Conservation (phyloP, 371 early-diverging fungal genomes). For the Apophysomyces variabilis region DNA sequence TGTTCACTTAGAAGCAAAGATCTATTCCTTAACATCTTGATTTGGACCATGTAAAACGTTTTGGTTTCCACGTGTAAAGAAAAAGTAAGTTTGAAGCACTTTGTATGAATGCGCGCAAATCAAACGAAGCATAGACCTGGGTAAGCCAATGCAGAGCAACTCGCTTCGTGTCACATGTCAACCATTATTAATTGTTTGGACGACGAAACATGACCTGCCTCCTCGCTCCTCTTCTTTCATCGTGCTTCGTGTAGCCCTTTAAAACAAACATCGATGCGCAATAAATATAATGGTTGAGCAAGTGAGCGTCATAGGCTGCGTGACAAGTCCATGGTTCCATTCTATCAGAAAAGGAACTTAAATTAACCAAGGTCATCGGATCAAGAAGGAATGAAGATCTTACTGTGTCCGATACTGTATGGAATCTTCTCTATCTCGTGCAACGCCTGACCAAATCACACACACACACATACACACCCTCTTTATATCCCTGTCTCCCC, state of each 20-base stretch:
- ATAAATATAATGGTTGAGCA: background rate
- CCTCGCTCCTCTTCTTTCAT: slow-evolving; percentile 18
- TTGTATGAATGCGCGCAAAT: slow-evolving; percentile 1
- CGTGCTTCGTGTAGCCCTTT: slow-evolving; percentile 35
- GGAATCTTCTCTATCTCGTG: slow-evolving; percentile 4
- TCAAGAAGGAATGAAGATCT: background rate
- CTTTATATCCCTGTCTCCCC: no score
- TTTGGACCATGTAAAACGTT: slow-evolving; percentile 1
- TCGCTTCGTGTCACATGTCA: slow-evolving; percentile 5
- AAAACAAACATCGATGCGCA: slow-evolving; percentile 15
- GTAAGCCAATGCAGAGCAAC: background rate
- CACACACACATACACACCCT: background rate
- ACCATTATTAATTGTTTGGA: no score
- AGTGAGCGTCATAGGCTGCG: background rate
- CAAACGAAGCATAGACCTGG: slow-evolving; percentile 9
- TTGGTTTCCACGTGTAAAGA: slow-evolving; percentile 4
- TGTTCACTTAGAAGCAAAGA: background rate
- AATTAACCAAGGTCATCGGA: background rate
- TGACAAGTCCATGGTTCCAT: background rate
- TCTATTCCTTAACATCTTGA: slow-evolving; percentile 6
- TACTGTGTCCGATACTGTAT: background rate
- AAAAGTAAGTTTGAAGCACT: background rate
- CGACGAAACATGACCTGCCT: background rate
- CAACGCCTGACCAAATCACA: slow-evolving; percentile 8
- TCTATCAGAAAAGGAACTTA: background rate